These are phyloP conservation scores for Barnettozyma vustinii DNA, from an alignment of 805 yeast species.

Conservation along the genomic window DNA sequence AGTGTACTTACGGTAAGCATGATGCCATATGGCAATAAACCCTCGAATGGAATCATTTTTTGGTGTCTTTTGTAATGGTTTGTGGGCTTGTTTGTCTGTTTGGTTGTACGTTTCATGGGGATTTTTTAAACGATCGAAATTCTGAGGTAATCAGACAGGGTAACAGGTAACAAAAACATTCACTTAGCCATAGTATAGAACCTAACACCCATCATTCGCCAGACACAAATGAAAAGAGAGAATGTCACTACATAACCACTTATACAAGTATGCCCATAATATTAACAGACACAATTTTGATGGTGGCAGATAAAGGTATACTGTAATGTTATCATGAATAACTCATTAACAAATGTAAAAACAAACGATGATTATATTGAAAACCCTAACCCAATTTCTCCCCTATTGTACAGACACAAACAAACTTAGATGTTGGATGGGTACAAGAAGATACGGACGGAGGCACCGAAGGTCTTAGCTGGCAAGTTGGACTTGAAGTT, in stretches of 20 bases:
- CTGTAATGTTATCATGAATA: conserved; percentile 6
- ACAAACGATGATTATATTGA: conserved; percentile 3
- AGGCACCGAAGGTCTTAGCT: conserved; percentile 99
- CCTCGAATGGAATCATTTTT: conserved; percentile 64
- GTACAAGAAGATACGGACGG: conserved; percentile 99
- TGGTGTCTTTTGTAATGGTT: neutral
- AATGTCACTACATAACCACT: neutral
- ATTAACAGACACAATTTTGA: conserved; percentile 9
- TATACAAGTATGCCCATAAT: conserved; percentile 4
- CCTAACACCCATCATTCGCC: no score
- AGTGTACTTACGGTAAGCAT: conserved; percentile 38
- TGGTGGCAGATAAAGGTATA: conserved; percentile 11
- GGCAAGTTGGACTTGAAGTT: conserved; percentile 98
- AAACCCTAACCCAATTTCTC: conserved; percentile 3
- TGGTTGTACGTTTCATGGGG: neutral
- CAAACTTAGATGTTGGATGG: conserved; percentile 93
- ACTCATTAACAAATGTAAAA: conserved; percentile 9
- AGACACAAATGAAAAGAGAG: no score
- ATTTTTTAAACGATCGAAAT: neutral
- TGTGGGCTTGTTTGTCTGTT: neutral
- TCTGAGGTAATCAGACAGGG: neutral
- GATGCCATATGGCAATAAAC: conserved; percentile 54
- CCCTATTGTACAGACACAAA: conserved; percentile 2
- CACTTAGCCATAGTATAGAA: no score
- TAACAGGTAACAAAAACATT: no score